A percentile compares a stretch with the other conserved stretches of the same genome.
phyloP scores from a whole-genome alignment of 495 filamentous ascomycete species.

The Xylaria acuta region DNA sequence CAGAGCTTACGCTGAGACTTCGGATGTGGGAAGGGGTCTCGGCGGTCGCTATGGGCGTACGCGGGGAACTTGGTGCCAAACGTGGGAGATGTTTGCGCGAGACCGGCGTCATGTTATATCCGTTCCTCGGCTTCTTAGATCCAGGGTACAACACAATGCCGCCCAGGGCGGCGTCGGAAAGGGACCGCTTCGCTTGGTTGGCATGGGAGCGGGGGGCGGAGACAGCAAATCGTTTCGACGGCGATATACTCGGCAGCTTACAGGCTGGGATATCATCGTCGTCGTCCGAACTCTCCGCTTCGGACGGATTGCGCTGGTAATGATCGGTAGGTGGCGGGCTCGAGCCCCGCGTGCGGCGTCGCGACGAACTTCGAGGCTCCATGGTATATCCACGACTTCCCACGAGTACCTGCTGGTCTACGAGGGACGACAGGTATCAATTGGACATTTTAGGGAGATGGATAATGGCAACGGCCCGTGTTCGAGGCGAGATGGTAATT shows the following conservation, averaged over 20 bases:
- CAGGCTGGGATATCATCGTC: conserved; percentile 24
- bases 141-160: conserved; percentile 15
- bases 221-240: conserved; percentile 9
- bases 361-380: conserved; percentile 30
- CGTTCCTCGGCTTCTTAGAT: conserved; percentile 32
- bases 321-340: conserved; percentile 9
- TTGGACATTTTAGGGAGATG: neutral
- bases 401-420: neutral
- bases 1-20: conserved; percentile 20
- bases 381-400: conserved; percentile 14
- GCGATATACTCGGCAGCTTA: conserved; percentile 8
- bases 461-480: neutral
- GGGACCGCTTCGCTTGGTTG: conserved; percentile 21
- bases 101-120: neutral
- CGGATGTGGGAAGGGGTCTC: neutral
- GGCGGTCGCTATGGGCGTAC: neutral
- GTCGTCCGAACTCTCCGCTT: conserved; percentile 31
- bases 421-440: neutral
- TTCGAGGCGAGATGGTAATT: neutral
- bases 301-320: neutral
- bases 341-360: neutral
- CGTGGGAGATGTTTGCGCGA: neutral
- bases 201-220: neutral
- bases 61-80: neutral
- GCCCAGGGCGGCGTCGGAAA: conserved; percentile 4